Percentiles rank a stretch among this genome's conserved stretches.
Conservation (phyloP, 345 rosid species). For the Boechera retrofracta region DNA sequence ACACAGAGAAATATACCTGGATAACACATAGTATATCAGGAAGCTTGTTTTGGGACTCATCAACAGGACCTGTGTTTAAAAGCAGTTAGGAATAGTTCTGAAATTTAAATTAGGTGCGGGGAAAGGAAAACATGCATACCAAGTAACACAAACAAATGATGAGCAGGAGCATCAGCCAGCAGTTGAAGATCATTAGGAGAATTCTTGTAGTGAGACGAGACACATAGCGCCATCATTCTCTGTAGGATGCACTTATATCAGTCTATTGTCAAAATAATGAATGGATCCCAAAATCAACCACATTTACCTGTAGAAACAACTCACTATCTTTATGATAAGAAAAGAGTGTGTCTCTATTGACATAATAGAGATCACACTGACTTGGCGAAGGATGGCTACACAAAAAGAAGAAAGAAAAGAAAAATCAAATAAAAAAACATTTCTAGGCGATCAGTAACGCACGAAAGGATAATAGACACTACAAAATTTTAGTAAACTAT, state of each 20-base stretch:
- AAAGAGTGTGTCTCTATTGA: constrained; percentile 91
- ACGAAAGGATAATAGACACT: not conserved
- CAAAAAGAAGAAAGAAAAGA: constrained; percentile 28
- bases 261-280: constrained; percentile 13
- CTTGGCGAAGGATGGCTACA: constrained; percentile 79
- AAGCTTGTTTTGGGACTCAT: constrained; percentile 81
- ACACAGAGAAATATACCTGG: constrained; percentile 60
- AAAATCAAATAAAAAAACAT: constrained; percentile 5
- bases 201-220: constrained; percentile 96
- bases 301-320: constrained; percentile 75
- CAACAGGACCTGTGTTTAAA: constrained; percentile 79
- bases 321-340: constrained; percentile 96
- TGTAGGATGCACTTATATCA: constrained; percentile 52
- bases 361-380: constrained; percentile 90
- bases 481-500: constrained; percentile 10
- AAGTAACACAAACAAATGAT: constrained; percentile 90
- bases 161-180: constrained; percentile 99
- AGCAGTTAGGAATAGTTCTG: constrained; percentile 25
- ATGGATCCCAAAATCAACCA: not conserved
- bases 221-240: constrained; percentile 97
- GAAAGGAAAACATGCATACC: constrained; percentile 52
- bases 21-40: constrained; percentile 96
- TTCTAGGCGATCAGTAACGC: not conserved
- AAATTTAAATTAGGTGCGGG: constrained; percentile 20
- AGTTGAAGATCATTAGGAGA: constrained; percentile 97